Base-by-base conservation (phyloP, 2,329 filamentous ascomycete genomes). In the Talaromyces funiculosus region DNA sequence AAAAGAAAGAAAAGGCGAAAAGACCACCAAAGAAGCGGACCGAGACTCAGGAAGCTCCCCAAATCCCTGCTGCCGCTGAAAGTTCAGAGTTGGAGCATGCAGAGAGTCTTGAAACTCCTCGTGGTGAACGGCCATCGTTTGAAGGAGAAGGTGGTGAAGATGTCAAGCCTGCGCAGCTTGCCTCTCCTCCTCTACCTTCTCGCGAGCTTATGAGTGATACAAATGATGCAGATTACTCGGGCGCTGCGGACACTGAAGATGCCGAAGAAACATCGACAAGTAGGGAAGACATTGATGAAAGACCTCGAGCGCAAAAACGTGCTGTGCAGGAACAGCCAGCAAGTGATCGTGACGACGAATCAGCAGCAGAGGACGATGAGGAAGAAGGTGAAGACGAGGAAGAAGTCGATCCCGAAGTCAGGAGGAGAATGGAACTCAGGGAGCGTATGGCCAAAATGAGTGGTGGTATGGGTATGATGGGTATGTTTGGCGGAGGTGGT, bases 391-490 rank as follows among this genome's bases (percentile, higher is more conserved):
- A 89, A 20, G 89, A 91, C 33, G 90, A 92, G 53, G 90, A 92
- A 29, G 90, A 96, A 16, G 80, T 95, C 56, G 92, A 97, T 69
- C 91, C 92, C 0, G 94, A 99, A 73, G 82, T 90, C 22, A 87
- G 85, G 66, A 88, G 92, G 57, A 90, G 88, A 71, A 87, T 96
- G 76, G 93, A 97, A 72, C 81, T 99, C 33, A 86, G 94, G 62
- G 92, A 94, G 63, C 86, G 94, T 67, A 99, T 99, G 91, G 94
- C 94, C 49, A 97, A 96, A 77, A 94, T 99, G 89, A 96, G 93
- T 67, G 93, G 93, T 59, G 93, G 93, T 22, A 96, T 96, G 90
- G 91, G 91, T 51, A 96, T 97, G 88, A 86, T 91, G 72, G 90
- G 91, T 68, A 94, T 97, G 86, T 95, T 96, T 73, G 90, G 90